These are phyloP conservation scores for Aspergillus haitiensis DNA, from an alignment of 495 filamentous ascomycete species.

Conservation along the genomic window DNA sequence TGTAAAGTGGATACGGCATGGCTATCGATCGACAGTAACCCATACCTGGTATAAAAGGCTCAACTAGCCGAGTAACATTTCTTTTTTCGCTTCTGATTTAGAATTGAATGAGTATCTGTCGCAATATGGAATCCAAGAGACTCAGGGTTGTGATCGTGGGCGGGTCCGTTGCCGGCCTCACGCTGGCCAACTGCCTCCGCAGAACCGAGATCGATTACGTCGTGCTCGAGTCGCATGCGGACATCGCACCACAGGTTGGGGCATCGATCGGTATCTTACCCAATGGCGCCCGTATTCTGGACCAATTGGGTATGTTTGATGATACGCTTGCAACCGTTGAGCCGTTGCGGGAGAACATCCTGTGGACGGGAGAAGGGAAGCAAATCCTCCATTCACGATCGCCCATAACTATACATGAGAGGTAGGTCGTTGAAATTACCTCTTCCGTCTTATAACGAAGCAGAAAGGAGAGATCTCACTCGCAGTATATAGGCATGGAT, in stretches of 20 bases:
- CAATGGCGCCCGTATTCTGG: constrained; percentile 44
- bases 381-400: background rate
- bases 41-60: background rate
- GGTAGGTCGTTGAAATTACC: background rate
- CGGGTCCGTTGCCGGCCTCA: constrained; percentile 51
- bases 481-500: constrained; percentile 31
- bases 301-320: constrained; percentile 51
- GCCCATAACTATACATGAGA: constrained; percentile 3
- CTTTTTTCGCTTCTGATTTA: background rate
- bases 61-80: background rate
- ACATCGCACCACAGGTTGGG: constrained; percentile 41
- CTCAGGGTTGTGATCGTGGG: constrained; percentile 50
- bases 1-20: background rate
- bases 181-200: constrained; percentile 46
- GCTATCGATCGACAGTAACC: background rate
- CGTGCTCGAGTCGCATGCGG: constrained; percentile 45
- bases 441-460: too few relatives aligned
- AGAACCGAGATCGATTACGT: constrained; percentile 48
- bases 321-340: constrained; percentile 21
- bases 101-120: background rate
- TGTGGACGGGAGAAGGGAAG: constrained; percentile 2
- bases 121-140: background rate
- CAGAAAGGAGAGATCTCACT: background rate
- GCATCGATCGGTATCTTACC: constrained; percentile 37
- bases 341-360: constrained; percentile 11